phyloP scores from a whole-genome alignment of 169 alveolate species.

The Plasmodium gaboni region DNA sequence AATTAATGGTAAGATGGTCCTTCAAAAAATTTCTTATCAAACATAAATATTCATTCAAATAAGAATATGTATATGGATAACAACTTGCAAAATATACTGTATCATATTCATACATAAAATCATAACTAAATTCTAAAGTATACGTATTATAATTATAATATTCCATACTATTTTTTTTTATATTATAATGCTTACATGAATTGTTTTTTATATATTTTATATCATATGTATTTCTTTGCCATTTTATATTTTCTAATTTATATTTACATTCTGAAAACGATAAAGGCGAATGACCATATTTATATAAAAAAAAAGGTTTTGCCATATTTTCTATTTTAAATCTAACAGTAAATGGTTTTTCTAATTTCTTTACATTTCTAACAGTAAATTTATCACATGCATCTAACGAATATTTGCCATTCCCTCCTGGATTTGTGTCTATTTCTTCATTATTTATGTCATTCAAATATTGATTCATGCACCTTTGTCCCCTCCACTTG shows the following conservation, averaged over 20 bases:
- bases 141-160: constrained; percentile 15
- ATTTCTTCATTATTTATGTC: constrained; percentile 20
- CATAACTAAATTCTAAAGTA: constrained; percentile 46
- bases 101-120: constrained; percentile 42
- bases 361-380: constrained; percentile 19
- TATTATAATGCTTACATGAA: constrained; percentile 20
- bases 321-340: constrained; percentile 67
- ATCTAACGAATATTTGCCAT: constrained; percentile 22
- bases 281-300: constrained; percentile 72
- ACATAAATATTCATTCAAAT: constrained; percentile 25
- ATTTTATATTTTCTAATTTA: constrained; percentile 22
- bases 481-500: constrained; percentile 4
- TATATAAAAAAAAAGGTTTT: constrained; percentile 52
- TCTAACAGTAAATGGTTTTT: constrained; percentile 51
- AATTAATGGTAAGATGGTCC: constrained; percentile 9
- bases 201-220: constrained; percentile 43
- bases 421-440: neutral
- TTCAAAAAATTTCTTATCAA: constrained; percentile 14
- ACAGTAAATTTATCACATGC: constrained; percentile 31
- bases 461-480: constrained; percentile 17
- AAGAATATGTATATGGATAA: constrained; percentile 48
- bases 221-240: constrained; percentile 73
- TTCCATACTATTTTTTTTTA: constrained; percentile 39
- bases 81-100: constrained; percentile 69
- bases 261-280: constrained; percentile 44